These are phyloP conservation scores for Theobroma cacao DNA, from an alignment of 345 rosid genomes.

Conservation along the genomic window DNA sequence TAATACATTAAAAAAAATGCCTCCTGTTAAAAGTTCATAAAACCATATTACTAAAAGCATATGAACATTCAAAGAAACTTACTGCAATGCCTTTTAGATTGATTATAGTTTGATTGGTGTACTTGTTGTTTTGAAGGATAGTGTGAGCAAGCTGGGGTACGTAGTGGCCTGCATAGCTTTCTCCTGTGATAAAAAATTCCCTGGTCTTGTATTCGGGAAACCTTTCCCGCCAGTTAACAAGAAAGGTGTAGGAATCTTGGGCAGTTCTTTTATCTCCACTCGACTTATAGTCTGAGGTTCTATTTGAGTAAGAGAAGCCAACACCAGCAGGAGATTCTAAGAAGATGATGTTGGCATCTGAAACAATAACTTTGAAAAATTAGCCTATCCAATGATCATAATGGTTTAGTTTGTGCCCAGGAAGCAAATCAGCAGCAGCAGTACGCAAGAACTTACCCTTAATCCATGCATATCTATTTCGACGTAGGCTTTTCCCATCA, in stretches of 20 bases:
- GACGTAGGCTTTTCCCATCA: constrained; percentile 33
- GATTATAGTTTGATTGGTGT: constrained; percentile 24
- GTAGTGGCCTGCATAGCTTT: constrained; percentile 26
- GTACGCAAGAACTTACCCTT: constrained; percentile 17
- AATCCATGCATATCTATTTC: constrained; percentile 36
- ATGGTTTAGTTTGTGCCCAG: neutral
- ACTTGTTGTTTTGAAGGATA: constrained; percentile 28
- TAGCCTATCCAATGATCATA: no score
- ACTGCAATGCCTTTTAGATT: constrained; percentile 39
- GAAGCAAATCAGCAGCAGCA: neutral
- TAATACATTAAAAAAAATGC: constrained; percentile 3
- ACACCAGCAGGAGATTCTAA: constrained; percentile 54
- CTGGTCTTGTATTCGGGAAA: neutral
- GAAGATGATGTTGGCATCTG: constrained; percentile 45
- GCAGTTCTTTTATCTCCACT: constrained; percentile 39
- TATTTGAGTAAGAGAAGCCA: constrained; percentile 51
- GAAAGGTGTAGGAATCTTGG: constrained; percentile 30
- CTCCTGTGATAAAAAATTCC: constrained; percentile 1
- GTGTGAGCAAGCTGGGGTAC: constrained; percentile 10
- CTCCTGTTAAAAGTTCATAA: neutral
- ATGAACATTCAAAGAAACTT: neutral
- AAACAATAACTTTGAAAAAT: neutral
- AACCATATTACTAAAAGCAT: neutral
- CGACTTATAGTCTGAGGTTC: constrained; percentile 27
- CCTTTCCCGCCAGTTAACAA: constrained; percentile 13